These are phyloP conservation scores for Telfairia occidentalis DNA, from an alignment of 331 rosid genomes.

Conservation along the genomic window DNA sequence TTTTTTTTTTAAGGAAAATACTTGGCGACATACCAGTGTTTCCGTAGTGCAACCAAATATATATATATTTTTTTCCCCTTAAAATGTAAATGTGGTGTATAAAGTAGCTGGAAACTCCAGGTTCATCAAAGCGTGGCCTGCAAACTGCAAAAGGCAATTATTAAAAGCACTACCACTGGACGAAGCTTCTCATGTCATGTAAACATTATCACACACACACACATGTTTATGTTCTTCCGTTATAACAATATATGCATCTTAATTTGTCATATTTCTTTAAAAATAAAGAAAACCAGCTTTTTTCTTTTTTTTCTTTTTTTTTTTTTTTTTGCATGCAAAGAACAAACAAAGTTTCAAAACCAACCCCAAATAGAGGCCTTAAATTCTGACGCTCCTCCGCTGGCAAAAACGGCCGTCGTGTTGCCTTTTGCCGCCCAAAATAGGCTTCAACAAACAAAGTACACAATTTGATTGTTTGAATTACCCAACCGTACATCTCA, in stretches of 20 bases:
- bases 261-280: too few relatives aligned
- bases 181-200: not conserved
- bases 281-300: too few relatives aligned
- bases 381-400: not conserved
- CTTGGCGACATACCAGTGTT: too few relatives aligned
- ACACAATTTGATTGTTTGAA: not conserved
- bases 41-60: too few relatives aligned
- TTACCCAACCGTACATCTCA: too few relatives aligned
- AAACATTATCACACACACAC: not conserved
- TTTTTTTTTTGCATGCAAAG: not conserved
- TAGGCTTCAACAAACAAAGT: not conserved
- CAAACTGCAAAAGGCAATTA: not conserved
- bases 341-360: not conserved
- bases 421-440: not conserved
- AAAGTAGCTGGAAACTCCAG: not conserved
- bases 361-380: not conserved
- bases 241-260: not conserved
- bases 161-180: not conserved
- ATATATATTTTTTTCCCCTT: too few relatives aligned
- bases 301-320: too few relatives aligned
- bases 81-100: too few relatives aligned
- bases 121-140: not conserved
- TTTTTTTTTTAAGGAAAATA: too few relatives aligned
- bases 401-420: not conserved
- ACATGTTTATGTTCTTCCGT: not conserved